These are phyloP conservation scores for Quercus agrifolia DNA, from an alignment of 306 rosid genomes.

Conservation along the genomic window DNA sequence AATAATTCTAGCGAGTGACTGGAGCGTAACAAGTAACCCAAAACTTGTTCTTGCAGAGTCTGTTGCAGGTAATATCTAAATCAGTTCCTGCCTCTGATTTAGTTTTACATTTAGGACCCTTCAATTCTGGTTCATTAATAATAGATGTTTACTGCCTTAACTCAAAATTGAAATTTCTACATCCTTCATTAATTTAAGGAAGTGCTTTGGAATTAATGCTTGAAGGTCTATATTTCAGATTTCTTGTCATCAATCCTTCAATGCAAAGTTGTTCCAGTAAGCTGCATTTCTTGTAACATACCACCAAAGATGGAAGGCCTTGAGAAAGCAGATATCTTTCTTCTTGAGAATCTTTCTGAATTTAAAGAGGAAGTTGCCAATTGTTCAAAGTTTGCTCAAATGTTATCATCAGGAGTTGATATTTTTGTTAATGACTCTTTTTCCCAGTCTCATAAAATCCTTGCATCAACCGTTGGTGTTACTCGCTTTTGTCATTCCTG, in stretches of 20 bases:
- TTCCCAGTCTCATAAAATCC: constrained; percentile 73
- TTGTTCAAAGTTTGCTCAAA: constrained; percentile 58
- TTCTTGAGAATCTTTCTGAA: constrained; percentile 66
- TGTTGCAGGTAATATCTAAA: constrained; percentile 58
- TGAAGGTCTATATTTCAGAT: constrained; percentile 43
- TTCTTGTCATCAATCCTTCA: constrained; percentile 55
- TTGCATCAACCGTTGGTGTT: constrained; percentile 85
- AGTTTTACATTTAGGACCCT: constrained; percentile 17
- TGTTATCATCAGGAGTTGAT: constrained; percentile 65
- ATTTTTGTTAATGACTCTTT: constrained; percentile 83
- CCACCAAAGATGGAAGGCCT: constrained; percentile 30
- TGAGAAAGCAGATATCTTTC: constrained; percentile 54
- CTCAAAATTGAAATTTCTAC: constrained; percentile 10
- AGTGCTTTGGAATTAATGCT: constrained; percentile 9
- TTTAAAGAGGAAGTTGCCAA: constrained; percentile 79
- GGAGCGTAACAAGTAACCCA: constrained; percentile 44
- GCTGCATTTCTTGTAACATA: constrained; percentile 30
- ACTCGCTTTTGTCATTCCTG: constrained; percentile 70
- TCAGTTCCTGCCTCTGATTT: constrained; percentile 9
- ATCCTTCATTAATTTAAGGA: neutral
- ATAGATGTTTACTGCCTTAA: neutral
- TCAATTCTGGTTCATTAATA: constrained; percentile 4
- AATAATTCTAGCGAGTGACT: constrained; percentile 68
- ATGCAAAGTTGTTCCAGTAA: constrained; percentile 51
- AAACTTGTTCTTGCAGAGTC: constrained; percentile 23